A percentile compares a stretch with the other conserved stretches of the same genome.
phyloP scores from a whole-genome alignment of 257 asterid genomes.

The Primulina huaijiensis region DNA sequence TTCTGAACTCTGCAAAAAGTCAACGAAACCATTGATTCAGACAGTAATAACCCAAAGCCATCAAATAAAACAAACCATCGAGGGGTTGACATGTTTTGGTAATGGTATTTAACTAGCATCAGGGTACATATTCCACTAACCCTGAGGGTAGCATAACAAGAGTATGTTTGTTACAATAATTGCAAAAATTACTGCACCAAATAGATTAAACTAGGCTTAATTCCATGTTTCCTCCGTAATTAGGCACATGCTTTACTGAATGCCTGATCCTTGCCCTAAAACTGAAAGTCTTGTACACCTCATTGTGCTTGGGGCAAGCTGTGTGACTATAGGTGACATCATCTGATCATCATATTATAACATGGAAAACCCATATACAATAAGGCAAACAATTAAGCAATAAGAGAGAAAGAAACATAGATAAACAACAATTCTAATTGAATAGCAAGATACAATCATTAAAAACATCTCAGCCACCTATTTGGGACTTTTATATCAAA shows the following conservation, averaged over 20 bases:
- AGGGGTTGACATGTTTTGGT: background rate
- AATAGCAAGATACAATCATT: conserved; percentile 12
- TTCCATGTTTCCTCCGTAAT: background rate
- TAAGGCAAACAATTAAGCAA: conserved; percentile 12
- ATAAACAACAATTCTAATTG: background rate
- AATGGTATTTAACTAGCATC: background rate
- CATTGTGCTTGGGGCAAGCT: background rate
- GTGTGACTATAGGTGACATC: background rate
- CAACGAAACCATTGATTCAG: conserved; percentile 24
- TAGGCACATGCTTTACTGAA: background rate
- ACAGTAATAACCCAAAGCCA: conserved; percentile 6
- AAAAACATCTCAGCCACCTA: conserved; percentile 3
- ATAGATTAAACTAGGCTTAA: no score
- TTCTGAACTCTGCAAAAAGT: conserved; percentile 66
- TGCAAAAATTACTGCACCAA: background rate
- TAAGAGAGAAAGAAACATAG: background rate
- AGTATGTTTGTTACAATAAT: background rate
- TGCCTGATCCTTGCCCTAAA: background rate
- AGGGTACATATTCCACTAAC: background rate
- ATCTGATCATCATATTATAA: conserved; percentile 3
- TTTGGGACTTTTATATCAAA: background rate
- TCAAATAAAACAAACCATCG: conserved; percentile 10
- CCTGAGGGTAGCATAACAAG: background rate
- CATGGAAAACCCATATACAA: background rate
- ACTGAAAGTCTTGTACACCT: background rate